These are phyloP conservation scores for Straminergon stramineum DNA, from an alignment of 225 moss, liverwort and hornwort species.

Conservation along the genomic window DNA sequence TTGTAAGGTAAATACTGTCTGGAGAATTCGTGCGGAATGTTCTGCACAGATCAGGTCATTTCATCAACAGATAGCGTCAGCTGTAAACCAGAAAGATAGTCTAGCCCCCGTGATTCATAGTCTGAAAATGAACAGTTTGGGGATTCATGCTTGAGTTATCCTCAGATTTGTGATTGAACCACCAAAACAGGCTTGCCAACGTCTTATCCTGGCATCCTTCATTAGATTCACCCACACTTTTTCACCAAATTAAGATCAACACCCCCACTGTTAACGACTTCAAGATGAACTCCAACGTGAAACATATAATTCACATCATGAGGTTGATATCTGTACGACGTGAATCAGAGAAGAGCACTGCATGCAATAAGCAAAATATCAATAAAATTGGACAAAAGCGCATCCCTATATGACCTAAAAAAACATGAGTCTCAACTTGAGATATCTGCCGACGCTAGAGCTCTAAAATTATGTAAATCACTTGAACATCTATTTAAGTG, in stretches of 20 bases:
- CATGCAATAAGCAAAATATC: not conserved
- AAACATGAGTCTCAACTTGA: not conserved
- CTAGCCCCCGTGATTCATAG: not conserved
- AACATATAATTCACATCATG: not conserved
- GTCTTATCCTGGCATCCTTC: not conserved
- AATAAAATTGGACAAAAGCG: not conserved
- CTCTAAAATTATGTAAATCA: not conserved
- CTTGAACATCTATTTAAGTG: not conserved
- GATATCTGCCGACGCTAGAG: not conserved
- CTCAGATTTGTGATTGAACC: not conserved
- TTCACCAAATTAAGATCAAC: not conserved
- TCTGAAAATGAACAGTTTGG: not conserved
- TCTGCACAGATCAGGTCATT: not conserved
- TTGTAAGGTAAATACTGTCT: not conserved
- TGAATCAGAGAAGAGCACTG: not conserved
- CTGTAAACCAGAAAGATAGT: not conserved
- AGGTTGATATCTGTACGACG: not conserved
- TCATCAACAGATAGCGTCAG: not conserved
- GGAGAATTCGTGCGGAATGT: slow-evolving; percentile 9
- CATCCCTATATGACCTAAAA: not conserved
- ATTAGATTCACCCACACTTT: not conserved
- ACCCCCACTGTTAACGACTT: not conserved
- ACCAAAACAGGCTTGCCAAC: not conserved
- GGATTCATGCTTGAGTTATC: not conserved
- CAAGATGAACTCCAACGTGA: not conserved